Conservation (phyloP, 164 flowering plant species). For the Vitis cinerea region DNA sequence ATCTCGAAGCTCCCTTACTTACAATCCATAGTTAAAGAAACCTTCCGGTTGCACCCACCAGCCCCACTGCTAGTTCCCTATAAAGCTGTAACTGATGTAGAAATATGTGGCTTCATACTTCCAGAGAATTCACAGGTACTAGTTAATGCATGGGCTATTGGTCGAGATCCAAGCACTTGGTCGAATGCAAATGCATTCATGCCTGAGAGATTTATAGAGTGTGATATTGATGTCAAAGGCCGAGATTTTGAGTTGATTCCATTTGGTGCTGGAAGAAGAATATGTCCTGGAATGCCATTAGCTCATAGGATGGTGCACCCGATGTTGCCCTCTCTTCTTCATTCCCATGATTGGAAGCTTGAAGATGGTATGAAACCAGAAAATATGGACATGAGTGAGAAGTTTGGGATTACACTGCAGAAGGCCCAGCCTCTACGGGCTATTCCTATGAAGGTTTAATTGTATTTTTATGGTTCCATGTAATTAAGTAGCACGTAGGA, state of each 20-base stretch:
- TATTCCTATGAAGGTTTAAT: no score
- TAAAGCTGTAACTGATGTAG: conserved; percentile 22
- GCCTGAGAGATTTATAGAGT: conserved; percentile 39
- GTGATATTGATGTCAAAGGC: conserved; percentile 19
- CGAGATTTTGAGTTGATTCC: conserved; percentile 30
- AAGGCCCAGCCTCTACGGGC: no score
- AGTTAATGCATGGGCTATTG: conserved; percentile 40
- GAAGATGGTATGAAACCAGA: no score
- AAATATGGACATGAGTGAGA: no score
- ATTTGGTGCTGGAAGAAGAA: conserved; percentile 30
- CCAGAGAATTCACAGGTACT: conserved; percentile 33
- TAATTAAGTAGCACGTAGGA: no score
- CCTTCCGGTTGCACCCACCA: conserved; percentile 25
- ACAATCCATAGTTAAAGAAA: conserved; percentile 28
- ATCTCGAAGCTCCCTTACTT: conserved; percentile 27
- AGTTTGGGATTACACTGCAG: no score
- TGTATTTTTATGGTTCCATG: no score
- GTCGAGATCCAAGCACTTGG: conserved; percentile 34
- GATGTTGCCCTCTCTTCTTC: conserved; percentile 14
- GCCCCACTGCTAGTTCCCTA: conserved; percentile 22
- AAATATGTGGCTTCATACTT: conserved; percentile 27
- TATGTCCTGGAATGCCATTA: conserved; percentile 32
- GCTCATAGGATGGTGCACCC: conserved; percentile 25
- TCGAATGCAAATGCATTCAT: conserved; percentile 20
- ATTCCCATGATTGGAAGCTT: no score